Base-by-base conservation (phyloP, 108 stramenopile species). In the Fragilariopsis cylindrus region DNA sequence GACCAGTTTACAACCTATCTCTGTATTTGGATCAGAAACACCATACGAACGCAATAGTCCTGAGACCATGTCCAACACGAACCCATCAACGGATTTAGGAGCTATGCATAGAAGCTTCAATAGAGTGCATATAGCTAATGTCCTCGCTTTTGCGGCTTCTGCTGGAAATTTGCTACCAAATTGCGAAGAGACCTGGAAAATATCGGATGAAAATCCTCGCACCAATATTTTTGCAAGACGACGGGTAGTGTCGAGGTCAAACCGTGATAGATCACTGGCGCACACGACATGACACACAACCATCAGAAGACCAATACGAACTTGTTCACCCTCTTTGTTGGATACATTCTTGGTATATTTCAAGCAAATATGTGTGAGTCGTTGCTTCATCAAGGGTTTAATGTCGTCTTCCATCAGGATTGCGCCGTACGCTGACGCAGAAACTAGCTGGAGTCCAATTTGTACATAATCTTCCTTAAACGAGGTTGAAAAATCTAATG, bases 361-460 rank as follows among this genome's bases (percentile, higher is more conserved):
- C 7, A 75, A 45, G 40, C 74, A 57, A 30, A 57, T 60, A 52
- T 81, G 70, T 13, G 70, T 63, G 9, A 82, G 70, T n/a, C 85
- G 54, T 63, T 85, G 85, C 40, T 74, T 85, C 70, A 70, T 75
- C 7, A 85, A 57, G n/a, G 82, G 82, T 52, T 67, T 78, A 39
- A 56, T 53, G 3, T 30, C 48, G 9, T 77, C 62, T 41, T 40
- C 50, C 50, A 65, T 12, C 47, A 85, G 21, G 4, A 85, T 80
- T 0, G 81, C 75, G 15, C 85, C 85, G 65, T 82, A 79, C n/a
- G 76, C 69, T 8, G 71, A 73, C 13, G 78, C 78, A 49, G 80
- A 56, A 9, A 15, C 30, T 7, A 78, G 5, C 40, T 48, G 18
- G 19, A 73, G 4, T 30, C 44, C 18, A 60, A 49, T 69, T 43